These are phyloP conservation scores for Piedraia hortae DNA, from an alignment of 2,329 filamentous ascomycete genomes.

Conservation along the genomic window DNA sequence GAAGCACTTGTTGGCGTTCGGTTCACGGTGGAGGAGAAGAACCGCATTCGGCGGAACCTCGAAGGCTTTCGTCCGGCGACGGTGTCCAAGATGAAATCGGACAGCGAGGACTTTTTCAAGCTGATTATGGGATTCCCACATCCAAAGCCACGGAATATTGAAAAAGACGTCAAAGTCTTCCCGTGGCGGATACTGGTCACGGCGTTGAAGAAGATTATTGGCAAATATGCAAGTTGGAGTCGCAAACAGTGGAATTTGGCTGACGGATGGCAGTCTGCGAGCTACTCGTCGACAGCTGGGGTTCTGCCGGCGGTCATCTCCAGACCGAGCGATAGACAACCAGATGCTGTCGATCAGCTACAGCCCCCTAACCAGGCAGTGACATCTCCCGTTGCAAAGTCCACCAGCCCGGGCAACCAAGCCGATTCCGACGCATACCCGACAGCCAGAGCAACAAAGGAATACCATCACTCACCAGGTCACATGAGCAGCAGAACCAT, in stretches of 20 bases:
- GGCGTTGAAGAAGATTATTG: slow-evolving; percentile 91
- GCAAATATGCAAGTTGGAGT: slow-evolving; percentile 50
- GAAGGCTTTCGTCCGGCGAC: slow-evolving; percentile 84
- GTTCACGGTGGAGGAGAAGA: slow-evolving; percentile 95
- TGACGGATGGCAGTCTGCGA: slow-evolving; percentile 26
- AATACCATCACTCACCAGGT: no score
- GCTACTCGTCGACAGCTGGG: slow-evolving; percentile 37
- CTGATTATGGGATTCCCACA: slow-evolving; percentile 93
- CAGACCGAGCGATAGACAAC: slow-evolving; percentile 7
- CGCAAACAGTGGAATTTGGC: slow-evolving; percentile 5
- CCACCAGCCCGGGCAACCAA: no score
- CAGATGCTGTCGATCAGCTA: no score
- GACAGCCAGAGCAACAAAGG: no score
- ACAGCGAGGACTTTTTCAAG: slow-evolving; percentile 96
- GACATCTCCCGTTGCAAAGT: no score
- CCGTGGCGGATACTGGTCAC: slow-evolving; percentile 72
- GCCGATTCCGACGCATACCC: no score
- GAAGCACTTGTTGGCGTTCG: slow-evolving; percentile 66
- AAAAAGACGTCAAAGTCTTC: slow-evolving; percentile 98
- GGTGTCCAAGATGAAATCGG: slow-evolving; percentile 71
- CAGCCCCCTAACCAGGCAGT: no score
- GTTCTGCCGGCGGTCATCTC: slow-evolving; percentile 13
- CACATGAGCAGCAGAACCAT: no score
- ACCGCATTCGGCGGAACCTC: slow-evolving; percentile 80
- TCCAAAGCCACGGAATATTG: slow-evolving; percentile 88